Evolutionary conservation across 1,139 yeast species (phyloP).

Genomic region (Cylindricascospora bacillispora): DNA sequence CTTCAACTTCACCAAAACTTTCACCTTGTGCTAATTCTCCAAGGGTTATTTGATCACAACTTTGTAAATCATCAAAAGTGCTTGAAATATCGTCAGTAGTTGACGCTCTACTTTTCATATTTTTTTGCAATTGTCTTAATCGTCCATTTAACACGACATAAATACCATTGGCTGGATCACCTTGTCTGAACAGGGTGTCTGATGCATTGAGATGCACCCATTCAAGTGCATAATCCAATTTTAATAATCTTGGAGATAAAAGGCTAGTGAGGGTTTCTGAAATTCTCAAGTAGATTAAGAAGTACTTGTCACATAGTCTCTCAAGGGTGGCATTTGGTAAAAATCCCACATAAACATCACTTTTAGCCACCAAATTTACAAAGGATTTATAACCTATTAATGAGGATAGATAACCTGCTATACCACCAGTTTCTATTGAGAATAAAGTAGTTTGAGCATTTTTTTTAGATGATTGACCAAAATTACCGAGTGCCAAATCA

Average conservation of each 20-base stretch:
- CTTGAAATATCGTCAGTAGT: conserved; percentile 1
- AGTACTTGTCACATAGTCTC: conserved; percentile 58
- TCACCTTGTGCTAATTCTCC: conserved; percentile 92
- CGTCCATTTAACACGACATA: conserved; percentile 87
- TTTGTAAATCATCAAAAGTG: conserved; percentile 16
- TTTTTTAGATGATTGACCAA: conserved; percentile 4
- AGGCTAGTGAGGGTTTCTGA: conserved; percentile 61
- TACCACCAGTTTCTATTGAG: conserved; percentile 60
- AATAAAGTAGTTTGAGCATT: conserved; percentile 35
- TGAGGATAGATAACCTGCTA: conserved; percentile 80
- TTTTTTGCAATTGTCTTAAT: conserved; percentile 44
- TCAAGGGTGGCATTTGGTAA: conserved; percentile 53
- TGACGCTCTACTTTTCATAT: background rate
- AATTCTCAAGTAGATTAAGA: conserved; percentile 60
- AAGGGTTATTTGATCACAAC: conserved; percentile 28
- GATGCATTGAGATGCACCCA: conserved; percentile 92
- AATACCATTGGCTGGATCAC: conserved; percentile 83
- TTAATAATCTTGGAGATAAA: conserved; percentile 52
- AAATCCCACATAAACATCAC: conserved; percentile 58
- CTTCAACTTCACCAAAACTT: conserved; percentile 91
- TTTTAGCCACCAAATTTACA: conserved; percentile 49
- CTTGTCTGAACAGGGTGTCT: conserved; percentile 63
- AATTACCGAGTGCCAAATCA: conserved; percentile 1
- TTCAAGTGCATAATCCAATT: conserved; percentile 83
- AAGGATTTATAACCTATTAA: conserved; percentile 71